phyloP scores from a whole-genome alignment of 2,329 filamentous ascomycete genomes.

The Pseudovirgaria hyperparasitica region DNA sequence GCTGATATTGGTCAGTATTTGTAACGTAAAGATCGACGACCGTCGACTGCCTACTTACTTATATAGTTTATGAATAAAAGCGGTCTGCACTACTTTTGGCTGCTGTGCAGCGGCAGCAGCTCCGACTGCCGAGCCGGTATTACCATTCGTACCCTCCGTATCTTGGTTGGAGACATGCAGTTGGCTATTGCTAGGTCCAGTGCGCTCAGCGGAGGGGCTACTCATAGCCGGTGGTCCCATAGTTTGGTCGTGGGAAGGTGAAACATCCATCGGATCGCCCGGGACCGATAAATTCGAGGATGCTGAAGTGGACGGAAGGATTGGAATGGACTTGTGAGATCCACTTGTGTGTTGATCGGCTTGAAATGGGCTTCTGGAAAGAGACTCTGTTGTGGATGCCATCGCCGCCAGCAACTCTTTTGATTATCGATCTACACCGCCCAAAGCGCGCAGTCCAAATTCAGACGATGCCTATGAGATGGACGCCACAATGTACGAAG shows the following conservation, averaged over 20 bases:
- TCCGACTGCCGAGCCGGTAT: slow-evolving; percentile 32
- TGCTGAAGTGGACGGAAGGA: slow-evolving; percentile 35
- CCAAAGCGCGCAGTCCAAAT: too few species aligned
- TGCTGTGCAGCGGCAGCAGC: slow-evolving; percentile 71
- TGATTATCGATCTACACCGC: too few species aligned
- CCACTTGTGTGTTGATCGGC: slow-evolving; percentile 28
- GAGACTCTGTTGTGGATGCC: slow-evolving; percentile 31
- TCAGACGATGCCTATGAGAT: too few species aligned
- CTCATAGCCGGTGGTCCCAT: slow-evolving; percentile 37
- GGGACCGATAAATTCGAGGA: slow-evolving; percentile 28
- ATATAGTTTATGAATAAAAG: slow-evolving; percentile 98
- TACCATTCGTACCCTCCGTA: slow-evolving; percentile 24
- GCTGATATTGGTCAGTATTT: slow-evolving; percentile 35
- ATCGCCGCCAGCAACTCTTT: too few species aligned
- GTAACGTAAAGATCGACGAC: slow-evolving; percentile 2
- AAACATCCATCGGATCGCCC: slow-evolving; percentile 43
- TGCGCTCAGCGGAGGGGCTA: slow-evolving; percentile 36
- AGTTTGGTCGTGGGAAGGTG: slow-evolving; percentile 31
- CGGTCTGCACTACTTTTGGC: slow-evolving; percentile 95
- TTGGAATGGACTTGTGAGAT: slow-evolving; percentile 38
- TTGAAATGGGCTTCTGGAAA: slow-evolving; percentile 34
- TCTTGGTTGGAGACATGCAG: slow-evolving; percentile 15
- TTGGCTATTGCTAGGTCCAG: slow-evolving; percentile 15
- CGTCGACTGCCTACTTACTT: slow-evolving; percentile 50
- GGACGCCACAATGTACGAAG: too few species aligned